Conservation (phyloP, 2,329 filamentous ascomycete genomes). For the Hymenoscyphus fraxineus region DNA sequence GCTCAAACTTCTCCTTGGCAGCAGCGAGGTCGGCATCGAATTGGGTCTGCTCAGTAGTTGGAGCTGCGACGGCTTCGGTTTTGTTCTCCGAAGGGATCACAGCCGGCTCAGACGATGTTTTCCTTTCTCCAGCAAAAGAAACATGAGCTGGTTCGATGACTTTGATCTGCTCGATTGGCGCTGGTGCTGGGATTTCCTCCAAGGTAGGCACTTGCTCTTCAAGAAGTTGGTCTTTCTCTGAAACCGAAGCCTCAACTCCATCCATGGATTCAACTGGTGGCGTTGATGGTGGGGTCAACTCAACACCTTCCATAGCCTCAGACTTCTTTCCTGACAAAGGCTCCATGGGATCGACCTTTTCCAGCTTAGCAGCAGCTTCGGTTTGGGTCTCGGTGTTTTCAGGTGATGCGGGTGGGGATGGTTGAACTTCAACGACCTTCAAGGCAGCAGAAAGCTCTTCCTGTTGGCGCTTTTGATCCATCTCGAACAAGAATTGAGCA, state of each 20-base stretch:
- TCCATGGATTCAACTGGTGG: neutral
- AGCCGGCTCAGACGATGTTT: neutral
- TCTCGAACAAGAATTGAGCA: conserved; percentile 59
- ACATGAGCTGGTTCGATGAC: neutral
- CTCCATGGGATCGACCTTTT: conserved; percentile 7
- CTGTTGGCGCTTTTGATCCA: conserved; percentile 33
- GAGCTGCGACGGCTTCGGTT: neutral
- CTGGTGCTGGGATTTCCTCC: neutral
- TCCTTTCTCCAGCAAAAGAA: neutral
- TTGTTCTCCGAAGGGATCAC: neutral
- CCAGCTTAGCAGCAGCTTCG: neutral
- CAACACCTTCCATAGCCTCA: neutral
- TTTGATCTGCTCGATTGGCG: neutral
- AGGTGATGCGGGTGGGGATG: neutral
- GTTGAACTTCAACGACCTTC: conserved; percentile 26
- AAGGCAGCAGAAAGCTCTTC: conserved; percentile 29
- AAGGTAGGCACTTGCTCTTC: neutral
- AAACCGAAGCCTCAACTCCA: neutral
- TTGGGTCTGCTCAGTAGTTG: neutral
- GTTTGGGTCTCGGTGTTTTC: neutral
- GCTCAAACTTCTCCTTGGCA: conserved; percentile 4
- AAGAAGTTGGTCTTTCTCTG: neutral
- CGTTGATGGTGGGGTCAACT: neutral
- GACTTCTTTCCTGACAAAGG: neutral
- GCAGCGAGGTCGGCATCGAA: conserved; percentile 3